Conservation (phyloP, 371 early-diverging fungal species). For the Enterospora canceri region DNA sequence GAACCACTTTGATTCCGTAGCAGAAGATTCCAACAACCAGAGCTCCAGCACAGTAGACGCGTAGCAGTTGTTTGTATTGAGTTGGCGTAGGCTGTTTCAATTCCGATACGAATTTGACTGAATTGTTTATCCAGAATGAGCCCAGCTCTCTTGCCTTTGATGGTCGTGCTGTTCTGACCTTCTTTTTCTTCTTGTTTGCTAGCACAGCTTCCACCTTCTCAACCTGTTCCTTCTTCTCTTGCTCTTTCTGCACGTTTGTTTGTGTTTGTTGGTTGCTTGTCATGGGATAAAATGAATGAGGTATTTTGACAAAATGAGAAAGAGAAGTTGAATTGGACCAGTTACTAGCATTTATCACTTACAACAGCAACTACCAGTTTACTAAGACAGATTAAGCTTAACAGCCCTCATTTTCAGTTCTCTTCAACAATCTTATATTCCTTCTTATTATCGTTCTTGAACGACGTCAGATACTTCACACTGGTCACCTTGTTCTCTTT, state of each 20-base stretch:
- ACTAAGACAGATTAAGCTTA: not conserved
- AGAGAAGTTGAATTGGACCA: not conserved
- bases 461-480: not conserved
- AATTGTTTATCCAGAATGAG: not conserved
- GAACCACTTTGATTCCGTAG: constrained; percentile 53
- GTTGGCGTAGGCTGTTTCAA: constrained; percentile 38
- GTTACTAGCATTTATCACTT: not conserved
- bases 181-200: not conserved
- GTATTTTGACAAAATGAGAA: not conserved
- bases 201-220: not conserved
- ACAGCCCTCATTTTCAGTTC: not conserved
- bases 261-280: not conserved
- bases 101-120: constrained; percentile 40
- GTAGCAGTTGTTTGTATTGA: constrained; percentile 37
- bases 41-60: constrained; percentile 44
- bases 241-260: not conserved
- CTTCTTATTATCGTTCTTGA: not conserved
- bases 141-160: constrained; percentile 5
- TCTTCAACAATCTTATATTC: not conserved
- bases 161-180: not conserved
- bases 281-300: not conserved
- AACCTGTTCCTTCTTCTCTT: not conserved
- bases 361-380: not conserved
- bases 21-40: constrained; percentile 49
- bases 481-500: not conserved